Conservation (phyloP, 441 rosid genomes). For the Eruca vesicaria region DNA sequence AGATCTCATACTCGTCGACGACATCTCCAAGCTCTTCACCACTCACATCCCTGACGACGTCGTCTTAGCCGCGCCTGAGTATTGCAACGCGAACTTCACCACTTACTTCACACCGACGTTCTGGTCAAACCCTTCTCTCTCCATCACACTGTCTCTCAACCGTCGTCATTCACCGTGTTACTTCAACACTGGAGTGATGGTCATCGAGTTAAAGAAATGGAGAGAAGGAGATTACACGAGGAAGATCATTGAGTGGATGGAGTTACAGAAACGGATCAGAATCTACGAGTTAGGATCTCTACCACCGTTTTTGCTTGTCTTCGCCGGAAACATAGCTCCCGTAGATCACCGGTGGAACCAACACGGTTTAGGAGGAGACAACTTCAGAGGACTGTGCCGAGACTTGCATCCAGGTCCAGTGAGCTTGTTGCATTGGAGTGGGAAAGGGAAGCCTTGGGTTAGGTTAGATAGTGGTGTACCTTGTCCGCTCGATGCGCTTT, state of each 20-base stretch:
- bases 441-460: constrained; percentile 75
- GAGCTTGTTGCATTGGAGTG: constrained; percentile 72
- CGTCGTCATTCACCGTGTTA: constrained; percentile 51
- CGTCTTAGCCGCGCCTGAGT: constrained; percentile 62
- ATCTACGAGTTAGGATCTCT: constrained; percentile 62
- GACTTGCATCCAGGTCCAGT: constrained; percentile 69
- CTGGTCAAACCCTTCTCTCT: constrained; percentile 66
- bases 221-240: constrained; percentile 51
- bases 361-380: constrained; percentile 71
- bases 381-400: constrained; percentile 51
- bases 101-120: constrained; percentile 66
- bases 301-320: constrained; percentile 64
- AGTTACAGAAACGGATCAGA: constrained; percentile 62
- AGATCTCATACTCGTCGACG: constrained; percentile 64
- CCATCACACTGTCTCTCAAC: constrained; percentile 48
- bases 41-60: constrained; percentile 37
- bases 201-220: constrained; percentile 54
- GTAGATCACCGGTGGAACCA: constrained; percentile 78
- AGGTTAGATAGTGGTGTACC: constrained; percentile 48
- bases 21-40: constrained; percentile 51
- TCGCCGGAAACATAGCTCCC: constrained; percentile 62
- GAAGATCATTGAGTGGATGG: constrained; percentile 74
- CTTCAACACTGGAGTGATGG: constrained; percentile 77
- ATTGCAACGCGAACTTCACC: constrained; percentile 69
- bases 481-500: constrained; percentile 62